phyloP scores from a whole-genome alignment of 2,329 filamentous ascomycete species.

The Trichoderma endophyticum region DNA sequence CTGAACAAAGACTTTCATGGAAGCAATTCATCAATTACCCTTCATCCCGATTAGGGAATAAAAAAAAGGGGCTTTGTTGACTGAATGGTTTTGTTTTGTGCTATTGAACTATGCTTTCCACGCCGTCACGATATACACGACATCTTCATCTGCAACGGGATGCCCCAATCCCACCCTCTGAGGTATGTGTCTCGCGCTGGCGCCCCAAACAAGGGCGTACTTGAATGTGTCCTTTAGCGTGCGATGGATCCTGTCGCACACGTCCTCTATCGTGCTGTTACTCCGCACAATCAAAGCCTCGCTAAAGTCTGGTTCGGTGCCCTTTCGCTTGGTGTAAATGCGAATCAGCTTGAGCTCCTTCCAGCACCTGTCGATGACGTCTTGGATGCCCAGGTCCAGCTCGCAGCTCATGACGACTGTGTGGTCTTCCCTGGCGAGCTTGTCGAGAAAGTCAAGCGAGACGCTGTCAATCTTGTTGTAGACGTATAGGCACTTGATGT shows the following conservation, averaged over 20 bases:
- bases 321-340: slow-evolving; percentile 96
- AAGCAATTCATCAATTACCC: neutral
- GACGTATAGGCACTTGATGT: slow-evolving; percentile 91
- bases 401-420: slow-evolving; percentile 98
- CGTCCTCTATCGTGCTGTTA: slow-evolving; percentile 89
- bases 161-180: slow-evolving; percentile 88
- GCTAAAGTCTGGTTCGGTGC: slow-evolving; percentile 79
- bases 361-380: slow-evolving; percentile 95
- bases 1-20: neutral
- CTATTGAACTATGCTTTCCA: slow-evolving; percentile 51
- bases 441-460: slow-evolving; percentile 88
- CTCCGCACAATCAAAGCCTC: slow-evolving; percentile 91
- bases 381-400: slow-evolving; percentile 85
- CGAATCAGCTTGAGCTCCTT: slow-evolving; percentile 85
- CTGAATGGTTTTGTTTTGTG: neutral
- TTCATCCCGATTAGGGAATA: neutral
- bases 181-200: slow-evolving; percentile 89
- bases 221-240: slow-evolving; percentile 98
- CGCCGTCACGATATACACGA: slow-evolving; percentile 64
- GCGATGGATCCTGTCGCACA: slow-evolving; percentile 92
- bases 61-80: neutral
- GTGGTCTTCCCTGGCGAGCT: slow-evolving; percentile 85
- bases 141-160: slow-evolving; percentile 67
- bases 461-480: slow-evolving; percentile 99
- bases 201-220: slow-evolving; percentile 96